These are phyloP conservation scores for Globisporangium irregulare DNA, from an alignment of 352 stramenopile species.

Conservation along the genomic window DNA sequence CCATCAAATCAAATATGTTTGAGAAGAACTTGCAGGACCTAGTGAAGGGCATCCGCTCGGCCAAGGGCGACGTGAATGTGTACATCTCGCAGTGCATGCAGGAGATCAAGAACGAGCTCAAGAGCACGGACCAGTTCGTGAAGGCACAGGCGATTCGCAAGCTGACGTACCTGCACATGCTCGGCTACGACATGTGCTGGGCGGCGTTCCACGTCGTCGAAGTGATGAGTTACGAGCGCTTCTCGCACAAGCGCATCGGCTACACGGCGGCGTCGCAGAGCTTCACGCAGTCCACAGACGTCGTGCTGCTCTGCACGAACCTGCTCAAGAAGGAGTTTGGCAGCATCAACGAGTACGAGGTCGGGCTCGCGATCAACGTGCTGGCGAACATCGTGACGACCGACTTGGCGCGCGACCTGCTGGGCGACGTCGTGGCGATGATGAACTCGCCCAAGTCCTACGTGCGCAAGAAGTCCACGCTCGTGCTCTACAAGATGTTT, in stretches of 20 bases:
- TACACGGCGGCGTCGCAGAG: constrained; percentile 95
- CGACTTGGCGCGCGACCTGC: constrained; percentile 93
- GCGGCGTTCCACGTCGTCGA: constrained; percentile 98
- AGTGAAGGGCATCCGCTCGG: constrained; percentile 97
- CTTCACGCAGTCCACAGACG: constrained; percentile 97
- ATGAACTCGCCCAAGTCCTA: constrained; percentile 94
- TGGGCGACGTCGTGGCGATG: constrained; percentile 90
- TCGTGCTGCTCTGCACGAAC: constrained; percentile 98
- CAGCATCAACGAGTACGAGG: constrained; percentile 92
- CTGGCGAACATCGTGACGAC: constrained; percentile 98
- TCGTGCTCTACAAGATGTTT: constrained; percentile 99
- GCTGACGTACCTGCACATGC: constrained; percentile 97
- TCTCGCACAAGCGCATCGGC: constrained; percentile 96
- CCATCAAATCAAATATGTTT: constrained; percentile 82
- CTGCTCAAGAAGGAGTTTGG: constrained; percentile 98
- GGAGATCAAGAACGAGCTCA: constrained; percentile 98
- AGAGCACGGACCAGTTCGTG: constrained; percentile 94
- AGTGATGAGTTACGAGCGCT: constrained; percentile 95
- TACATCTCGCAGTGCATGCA: constrained; percentile 98
- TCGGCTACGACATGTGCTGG: constrained; percentile 98
- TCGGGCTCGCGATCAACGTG: constrained; percentile 97
- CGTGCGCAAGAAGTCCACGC: constrained; percentile 97
- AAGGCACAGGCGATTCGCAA: constrained; percentile 98
- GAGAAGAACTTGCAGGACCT: constrained; percentile 98
- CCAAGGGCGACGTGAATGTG: constrained; percentile 94